These are phyloP conservation scores for Clonostachys byssicola DNA, from an alignment of 2,329 filamentous ascomycete species.

Conservation along the genomic window DNA sequence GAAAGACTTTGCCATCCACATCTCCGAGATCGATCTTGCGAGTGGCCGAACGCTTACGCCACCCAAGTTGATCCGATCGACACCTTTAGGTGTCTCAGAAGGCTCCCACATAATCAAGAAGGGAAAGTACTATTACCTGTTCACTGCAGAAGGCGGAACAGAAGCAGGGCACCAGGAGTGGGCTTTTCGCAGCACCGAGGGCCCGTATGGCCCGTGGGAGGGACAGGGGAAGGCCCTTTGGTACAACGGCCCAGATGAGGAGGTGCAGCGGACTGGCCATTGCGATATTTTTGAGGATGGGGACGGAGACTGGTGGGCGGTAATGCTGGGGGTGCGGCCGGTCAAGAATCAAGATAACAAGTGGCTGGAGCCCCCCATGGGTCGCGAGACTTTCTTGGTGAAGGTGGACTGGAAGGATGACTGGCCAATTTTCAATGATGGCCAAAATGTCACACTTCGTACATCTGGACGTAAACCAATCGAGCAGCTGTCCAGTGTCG, in stretches of 20 bases:
- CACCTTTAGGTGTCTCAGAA: constrained; percentile 33
- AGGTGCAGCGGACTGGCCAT: constrained; percentile 13
- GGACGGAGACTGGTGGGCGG: constrained; percentile 8
- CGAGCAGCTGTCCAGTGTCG: background rate
- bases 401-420: constrained; percentile 4
- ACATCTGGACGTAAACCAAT: background rate
- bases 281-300: constrained; percentile 7
- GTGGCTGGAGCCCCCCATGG: background rate
- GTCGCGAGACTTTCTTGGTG: constrained; percentile 5
- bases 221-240: constrained; percentile 17
- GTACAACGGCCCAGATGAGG: constrained; percentile 36
- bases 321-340: constrained; percentile 17
- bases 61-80: constrained; percentile 26
- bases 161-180: constrained; percentile 44
- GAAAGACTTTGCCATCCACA: constrained; percentile 48
- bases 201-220: constrained; percentile 45
- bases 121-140: constrained; percentile 29
- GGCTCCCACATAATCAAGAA: constrained; percentile 32
- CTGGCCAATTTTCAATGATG: constrained; percentile 3
- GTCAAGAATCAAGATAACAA: constrained; percentile 22
- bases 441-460: background rate
- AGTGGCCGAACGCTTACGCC: constrained; percentile 32
- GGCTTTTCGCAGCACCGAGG: constrained; percentile 37
- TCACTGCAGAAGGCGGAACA: constrained; percentile 33
- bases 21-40: constrained; percentile 34